Evolutionary conservation across 345 rosid genomes (phyloP).

Genomic region (Geranium brycei): DNA sequence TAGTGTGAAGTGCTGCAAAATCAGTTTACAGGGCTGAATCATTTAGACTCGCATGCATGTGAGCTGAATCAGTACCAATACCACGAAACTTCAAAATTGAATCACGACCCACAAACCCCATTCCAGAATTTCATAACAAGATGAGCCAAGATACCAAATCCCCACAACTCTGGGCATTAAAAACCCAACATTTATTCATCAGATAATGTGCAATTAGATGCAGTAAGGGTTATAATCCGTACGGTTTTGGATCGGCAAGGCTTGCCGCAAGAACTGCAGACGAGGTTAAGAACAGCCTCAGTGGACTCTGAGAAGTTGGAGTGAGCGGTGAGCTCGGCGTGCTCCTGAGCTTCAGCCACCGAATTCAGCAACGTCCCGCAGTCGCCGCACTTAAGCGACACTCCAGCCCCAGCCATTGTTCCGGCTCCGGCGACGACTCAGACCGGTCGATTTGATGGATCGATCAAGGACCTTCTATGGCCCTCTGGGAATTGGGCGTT

Average conservation of each 20-base stretch:
- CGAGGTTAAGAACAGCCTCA: slow-evolving; percentile 88
- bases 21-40: not conserved
- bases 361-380: slow-evolving; percentile 81
- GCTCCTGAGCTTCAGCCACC: slow-evolving; percentile 85
- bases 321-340: slow-evolving; percentile 92
- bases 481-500: not conserved
- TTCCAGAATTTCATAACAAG: too few relatives aligned
- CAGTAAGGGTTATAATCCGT: slow-evolving; percentile 4
- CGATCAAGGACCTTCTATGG: not conserved
- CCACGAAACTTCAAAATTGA: not conserved
- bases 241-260: slow-evolving; percentile 98
- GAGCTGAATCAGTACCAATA: not conserved
- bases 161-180: not conserved
- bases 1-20: too few relatives aligned
- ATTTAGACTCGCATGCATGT: too few relatives aligned
- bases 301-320: slow-evolving; percentile 95
- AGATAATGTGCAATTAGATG: not conserved
- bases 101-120: not conserved
- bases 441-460: not conserved
- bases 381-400: slow-evolving; percentile 89
- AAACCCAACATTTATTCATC: not conserved
- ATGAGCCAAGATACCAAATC: not conserved
- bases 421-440: not conserved
- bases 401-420: slow-evolving; percentile 56
- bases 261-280: slow-evolving; percentile 62